These are phyloP conservation scores for Diaporthe capsici DNA, from an alignment of 2,329 filamentous ascomycete species.

Conservation along the genomic window DNA sequence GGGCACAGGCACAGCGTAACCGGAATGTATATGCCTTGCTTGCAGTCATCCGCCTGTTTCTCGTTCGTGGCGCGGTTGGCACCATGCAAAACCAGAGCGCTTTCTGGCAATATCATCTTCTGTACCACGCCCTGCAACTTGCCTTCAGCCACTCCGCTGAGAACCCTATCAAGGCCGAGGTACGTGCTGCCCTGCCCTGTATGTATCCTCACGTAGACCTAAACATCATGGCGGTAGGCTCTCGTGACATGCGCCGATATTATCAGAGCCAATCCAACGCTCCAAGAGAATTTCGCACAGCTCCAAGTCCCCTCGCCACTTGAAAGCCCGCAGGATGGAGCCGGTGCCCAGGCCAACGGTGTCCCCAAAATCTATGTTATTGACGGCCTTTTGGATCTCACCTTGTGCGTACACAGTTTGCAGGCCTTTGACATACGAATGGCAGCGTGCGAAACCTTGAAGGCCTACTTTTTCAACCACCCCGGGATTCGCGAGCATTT, in stretches of 20 bases:
- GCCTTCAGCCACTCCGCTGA: constrained; percentile 83
- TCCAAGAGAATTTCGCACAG: constrained; percentile 93
- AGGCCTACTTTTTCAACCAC: constrained; percentile 91
- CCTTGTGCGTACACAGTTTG: constrained; percentile 76
- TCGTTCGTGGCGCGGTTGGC: constrained; percentile 83
- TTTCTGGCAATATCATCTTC: constrained; percentile 86
- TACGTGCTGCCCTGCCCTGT: constrained; percentile 51
- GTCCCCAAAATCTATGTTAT: constrained; percentile 85
- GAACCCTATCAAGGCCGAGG: constrained; percentile 85
- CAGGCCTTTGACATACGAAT: constrained; percentile 84
- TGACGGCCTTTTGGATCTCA: constrained; percentile 89
- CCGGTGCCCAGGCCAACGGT: constrained; percentile 61
- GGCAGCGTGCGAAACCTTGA: constrained; percentile 90
- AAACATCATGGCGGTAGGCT: constrained; percentile 65
- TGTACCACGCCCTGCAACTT: constrained; percentile 84
- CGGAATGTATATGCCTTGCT: constrained; percentile 94
- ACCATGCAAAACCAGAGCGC: constrained; percentile 87
- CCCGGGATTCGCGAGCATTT: constrained; percentile 88
- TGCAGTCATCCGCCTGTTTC: constrained; percentile 87
- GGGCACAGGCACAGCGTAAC: constrained; percentile 83
- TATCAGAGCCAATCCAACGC: constrained; percentile 81
- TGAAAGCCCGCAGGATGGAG: constrained; percentile 56
- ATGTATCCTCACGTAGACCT: constrained; percentile 34
- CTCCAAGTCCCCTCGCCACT: constrained; percentile 80
- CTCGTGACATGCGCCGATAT: constrained; percentile 88